Evolutionary conservation across 768 basidiomycete species (phyloP).

Genomic region (Xanthoconium purpureum): DNA sequence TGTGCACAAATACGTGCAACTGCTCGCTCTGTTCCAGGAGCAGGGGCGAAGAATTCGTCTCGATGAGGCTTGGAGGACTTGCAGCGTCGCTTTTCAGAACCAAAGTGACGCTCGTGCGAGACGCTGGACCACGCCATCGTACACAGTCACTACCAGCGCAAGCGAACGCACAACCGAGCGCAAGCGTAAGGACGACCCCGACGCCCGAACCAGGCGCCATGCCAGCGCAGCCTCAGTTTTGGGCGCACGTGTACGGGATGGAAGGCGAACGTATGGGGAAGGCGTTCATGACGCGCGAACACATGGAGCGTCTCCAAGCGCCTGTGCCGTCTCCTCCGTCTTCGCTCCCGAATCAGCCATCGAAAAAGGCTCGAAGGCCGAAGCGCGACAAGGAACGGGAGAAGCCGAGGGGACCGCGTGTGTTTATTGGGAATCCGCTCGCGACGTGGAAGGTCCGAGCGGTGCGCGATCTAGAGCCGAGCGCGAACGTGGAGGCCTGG

Average conservation of each 20-base stretch:
- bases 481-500: neutral
- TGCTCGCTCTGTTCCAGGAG: constrained; percentile 44
- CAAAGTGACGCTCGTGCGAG: constrained; percentile 25
- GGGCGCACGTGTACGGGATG: constrained; percentile 34
- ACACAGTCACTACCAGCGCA: neutral
- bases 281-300: constrained; percentile 22
- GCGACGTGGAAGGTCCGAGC: constrained; percentile 22
- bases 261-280: constrained; percentile 27
- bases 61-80: constrained; percentile 26
- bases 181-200: neutral
- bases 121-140: neutral
- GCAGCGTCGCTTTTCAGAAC: constrained; percentile 21
- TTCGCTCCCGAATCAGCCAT: neutral
- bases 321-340: neutral
- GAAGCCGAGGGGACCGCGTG: constrained; percentile 7
- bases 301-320: neutral
- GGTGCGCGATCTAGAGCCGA: constrained; percentile 24
- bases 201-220: constrained; percentile 1
- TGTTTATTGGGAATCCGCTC: constrained; percentile 27
- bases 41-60: constrained; percentile 47
- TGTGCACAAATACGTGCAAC: constrained; percentile 44
- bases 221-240: constrained; percentile 18
- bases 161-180: neutral
- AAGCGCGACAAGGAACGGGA: neutral
- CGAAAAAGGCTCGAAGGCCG: neutral